Percentiles rank a stretch among this genome's conserved stretches.
Conservation (phyloP, 1,139 yeast genomes). For the Komagataea norvegica region DNA sequence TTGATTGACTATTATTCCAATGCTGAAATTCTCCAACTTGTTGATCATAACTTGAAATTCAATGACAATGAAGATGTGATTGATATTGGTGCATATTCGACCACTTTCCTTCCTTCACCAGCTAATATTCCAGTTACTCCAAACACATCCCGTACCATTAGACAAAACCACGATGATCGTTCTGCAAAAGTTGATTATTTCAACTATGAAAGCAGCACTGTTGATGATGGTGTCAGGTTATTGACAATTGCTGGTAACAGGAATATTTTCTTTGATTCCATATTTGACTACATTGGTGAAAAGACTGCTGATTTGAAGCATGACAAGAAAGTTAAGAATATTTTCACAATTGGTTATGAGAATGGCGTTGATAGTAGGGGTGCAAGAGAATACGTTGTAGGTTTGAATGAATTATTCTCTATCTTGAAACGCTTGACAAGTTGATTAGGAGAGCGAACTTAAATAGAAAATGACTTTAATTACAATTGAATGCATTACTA, state of each 20-base stretch:
- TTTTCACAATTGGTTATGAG: slow-evolving; percentile 64
- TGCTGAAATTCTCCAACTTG: neutral
- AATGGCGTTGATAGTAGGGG: slow-evolving; percentile 34
- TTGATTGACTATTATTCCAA: slow-evolving; percentile 29
- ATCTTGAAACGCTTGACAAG: slow-evolving; percentile 31
- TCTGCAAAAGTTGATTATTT: neutral
- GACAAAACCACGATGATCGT: too few relatives aligned
- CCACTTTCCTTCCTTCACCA: slow-evolving; percentile 23
- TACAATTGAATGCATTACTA: neutral
- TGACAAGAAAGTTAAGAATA: slow-evolving; percentile 31
- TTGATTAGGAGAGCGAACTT: neutral
- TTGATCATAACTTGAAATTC: neutral
- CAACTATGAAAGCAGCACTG: neutral
- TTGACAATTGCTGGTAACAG: slow-evolving; percentile 60
- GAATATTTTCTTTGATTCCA: slow-evolving; percentile 64
- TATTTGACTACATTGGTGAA: slow-evolving; percentile 56
- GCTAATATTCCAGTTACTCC: slow-evolving; percentile 16
- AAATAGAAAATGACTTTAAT: neutral
- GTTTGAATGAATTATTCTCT: slow-evolving; percentile 70
- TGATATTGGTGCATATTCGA: slow-evolving; percentile 8
- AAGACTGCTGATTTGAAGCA: slow-evolving; percentile 28
- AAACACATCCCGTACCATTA: slow-evolving; percentile 1
- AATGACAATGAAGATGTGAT: neutral
- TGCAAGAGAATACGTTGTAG: slow-evolving; percentile 69
- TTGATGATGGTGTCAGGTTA: slow-evolving; percentile 29